Evolutionary conservation across 768 basidiomycete species (phyloP), one percentile per base, ranked within the genome.

Genomic region (Leccinum subgranulosum): DNA sequence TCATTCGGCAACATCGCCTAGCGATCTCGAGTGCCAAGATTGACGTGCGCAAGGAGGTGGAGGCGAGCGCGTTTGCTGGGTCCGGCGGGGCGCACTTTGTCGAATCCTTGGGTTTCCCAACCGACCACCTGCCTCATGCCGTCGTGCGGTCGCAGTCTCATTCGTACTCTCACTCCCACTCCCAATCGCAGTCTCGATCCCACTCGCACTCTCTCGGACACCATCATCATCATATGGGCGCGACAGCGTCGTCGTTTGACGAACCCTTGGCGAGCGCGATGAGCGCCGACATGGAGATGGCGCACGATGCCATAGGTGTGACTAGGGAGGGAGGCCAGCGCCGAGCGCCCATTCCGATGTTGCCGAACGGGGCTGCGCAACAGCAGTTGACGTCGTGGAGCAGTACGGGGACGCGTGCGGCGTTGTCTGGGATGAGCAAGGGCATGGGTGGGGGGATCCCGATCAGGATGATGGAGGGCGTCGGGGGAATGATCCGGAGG

Each of bases 211-310:
- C 55, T n/a, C 54, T 12, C n/a, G 10, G 8, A 1, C 60, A 43
- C 10, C 77, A 23, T 3, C 23, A 79, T 28, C 28, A 28, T 41
- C 39, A 41, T 41, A 9, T 41, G 39, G 39, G n/a, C 4, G 39
- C 39, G n/a, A 41, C 79, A 17, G 76, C 83, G 0, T 80, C 84
- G 0, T 72, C 68, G 21, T 70, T 93, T 59, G 90, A 93, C 66
- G 90, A 88, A 62, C 89, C 90, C 0, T 77, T 94, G 25, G 85
- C 87, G 1, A 85, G 81, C 1, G 92, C 93, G 0, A 81, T 95
- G 57, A 71, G 83, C 1, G 84, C 81, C 1, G 81, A 81, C 9
- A 76, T 93, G 31, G 83, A 81, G 10, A 76, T 93, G 31, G 83
- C 83, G 34, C 76, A 82, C 77, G 21, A 75, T 68, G 17, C 61